Conservation (phyloP, 2,329 filamentous ascomycete species). For the Myriosclerotinia duriaeana region DNA sequence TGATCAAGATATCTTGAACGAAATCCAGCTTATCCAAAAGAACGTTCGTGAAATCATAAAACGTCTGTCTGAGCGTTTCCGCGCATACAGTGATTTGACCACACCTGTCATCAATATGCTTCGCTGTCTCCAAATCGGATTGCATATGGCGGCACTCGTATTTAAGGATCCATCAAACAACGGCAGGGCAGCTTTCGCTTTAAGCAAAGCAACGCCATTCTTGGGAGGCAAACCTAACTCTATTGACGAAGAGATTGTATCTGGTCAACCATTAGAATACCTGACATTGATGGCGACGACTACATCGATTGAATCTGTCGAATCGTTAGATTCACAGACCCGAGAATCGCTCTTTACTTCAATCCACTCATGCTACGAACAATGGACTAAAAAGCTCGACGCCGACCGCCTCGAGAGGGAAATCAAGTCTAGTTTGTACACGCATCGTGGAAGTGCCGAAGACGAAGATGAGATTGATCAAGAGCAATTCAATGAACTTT, state of each 20-base stretch:
- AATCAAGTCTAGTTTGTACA: slow-evolving; percentile 74
- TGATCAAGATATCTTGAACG: slow-evolving; percentile 46
- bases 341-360: slow-evolving; percentile 61
- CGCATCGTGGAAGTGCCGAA: slow-evolving; percentile 74
- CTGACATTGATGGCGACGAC: slow-evolving; percentile 50
- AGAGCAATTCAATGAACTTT: slow-evolving; percentile 75
- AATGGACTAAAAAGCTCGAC: slow-evolving; percentile 77
- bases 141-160: slow-evolving; percentile 55
- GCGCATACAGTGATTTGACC: slow-evolving; percentile 82
- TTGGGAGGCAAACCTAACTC: slow-evolving; percentile 46
- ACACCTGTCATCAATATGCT: slow-evolving; percentile 76
- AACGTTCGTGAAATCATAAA: slow-evolving; percentile 68
- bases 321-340: slow-evolving; percentile 43
- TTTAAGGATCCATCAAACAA: slow-evolving; percentile 23
- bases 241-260: slow-evolving; percentile 27
- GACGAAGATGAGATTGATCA: slow-evolving; percentile 73
- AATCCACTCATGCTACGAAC: slow-evolving; percentile 70
- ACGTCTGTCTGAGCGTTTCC: slow-evolving; percentile 68
- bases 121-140: slow-evolving; percentile 72
- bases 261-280: slow-evolving; percentile 46
- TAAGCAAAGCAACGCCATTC: slow-evolving; percentile 55
- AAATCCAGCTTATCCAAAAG: slow-evolving; percentile 47
- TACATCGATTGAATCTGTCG: slow-evolving; percentile 50
- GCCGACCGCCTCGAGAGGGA: slow-evolving; percentile 74
- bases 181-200: slow-evolving; percentile 26